A percentile compares a stretch with the other conserved stretches of the same genome.
These are phyloP conservation scores for Malbranchea cinnamomea DNA, from an alignment of 2,329 filamentous ascomycete species.

Conservation along the genomic window DNA sequence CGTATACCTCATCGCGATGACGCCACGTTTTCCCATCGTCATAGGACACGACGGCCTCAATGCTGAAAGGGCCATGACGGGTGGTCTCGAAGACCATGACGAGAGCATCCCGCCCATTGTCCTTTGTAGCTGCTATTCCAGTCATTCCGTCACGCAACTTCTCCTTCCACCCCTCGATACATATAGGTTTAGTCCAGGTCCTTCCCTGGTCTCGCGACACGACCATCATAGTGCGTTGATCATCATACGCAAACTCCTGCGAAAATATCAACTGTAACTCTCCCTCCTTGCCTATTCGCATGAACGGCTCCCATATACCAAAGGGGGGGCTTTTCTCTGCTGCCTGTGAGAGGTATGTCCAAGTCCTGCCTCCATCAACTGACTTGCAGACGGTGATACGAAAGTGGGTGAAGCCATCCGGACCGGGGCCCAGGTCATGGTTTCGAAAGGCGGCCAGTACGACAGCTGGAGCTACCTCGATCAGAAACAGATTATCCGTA, in stretches of 20 bases:
- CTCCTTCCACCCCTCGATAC: conserved; percentile 27
- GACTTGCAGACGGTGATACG: conserved; percentile 38
- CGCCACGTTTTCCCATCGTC: conserved; percentile 30
- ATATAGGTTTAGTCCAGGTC: conserved; percentile 30
- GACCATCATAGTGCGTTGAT: conserved; percentile 37
- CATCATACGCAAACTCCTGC: conserved; percentile 30
- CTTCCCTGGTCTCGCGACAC: conserved; percentile 28
- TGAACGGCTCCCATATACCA: conserved; percentile 38
- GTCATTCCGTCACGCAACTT: conserved; percentile 31
- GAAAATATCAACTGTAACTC: conserved; percentile 34
- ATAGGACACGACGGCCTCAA: conserved; percentile 33
- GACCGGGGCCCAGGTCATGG: conserved; percentile 25
- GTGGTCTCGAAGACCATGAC: conserved; percentile 36
- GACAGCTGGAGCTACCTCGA: conserved; percentile 23
- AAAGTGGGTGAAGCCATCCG: conserved; percentile 31
- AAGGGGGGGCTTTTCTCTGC: conserved; percentile 23
- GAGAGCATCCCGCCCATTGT: conserved; percentile 22
- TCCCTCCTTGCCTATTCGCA: conserved; percentile 24
- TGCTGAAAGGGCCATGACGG: conserved; percentile 24
- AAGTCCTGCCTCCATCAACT: conserved; percentile 28
- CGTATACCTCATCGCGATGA: conserved; percentile 27
- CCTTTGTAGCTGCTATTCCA: conserved; percentile 24
- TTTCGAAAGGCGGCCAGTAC: conserved; percentile 37
- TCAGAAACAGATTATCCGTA: conserved; percentile 34
- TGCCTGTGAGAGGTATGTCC: conserved; percentile 32